A percentile compares a stretch with the other conserved stretches of the same genome.
phyloP scores from a whole-genome alignment of 148 eudicot species.

The Cornus suecica region DNA sequence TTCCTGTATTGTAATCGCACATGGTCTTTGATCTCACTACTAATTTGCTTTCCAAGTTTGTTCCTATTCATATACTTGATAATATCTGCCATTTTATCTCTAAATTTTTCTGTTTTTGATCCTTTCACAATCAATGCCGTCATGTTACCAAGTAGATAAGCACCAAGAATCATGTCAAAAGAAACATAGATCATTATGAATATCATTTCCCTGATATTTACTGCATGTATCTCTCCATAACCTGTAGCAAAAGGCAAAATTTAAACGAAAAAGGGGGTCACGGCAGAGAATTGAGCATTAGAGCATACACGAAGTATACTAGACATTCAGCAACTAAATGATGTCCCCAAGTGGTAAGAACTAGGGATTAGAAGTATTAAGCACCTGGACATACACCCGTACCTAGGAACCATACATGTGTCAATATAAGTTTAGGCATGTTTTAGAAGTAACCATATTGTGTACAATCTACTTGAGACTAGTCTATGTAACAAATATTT shows the following conservation, averaged over 20 bases:
- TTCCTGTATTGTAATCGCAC: slow-evolving; percentile 38
- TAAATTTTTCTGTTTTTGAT: slow-evolving; percentile 38
- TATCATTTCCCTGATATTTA: slow-evolving; percentile 45
- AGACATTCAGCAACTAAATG: not conserved
- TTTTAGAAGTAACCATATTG: not conserved
- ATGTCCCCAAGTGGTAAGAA: not conserved
- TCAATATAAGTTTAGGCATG: not conserved
- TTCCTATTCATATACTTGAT: slow-evolving; percentile 39
- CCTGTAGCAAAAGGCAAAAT: slow-evolving; percentile 19
- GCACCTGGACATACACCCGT: not conserved
- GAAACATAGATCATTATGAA: slow-evolving; percentile 44
- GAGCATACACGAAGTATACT: not conserved
- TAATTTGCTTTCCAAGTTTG: slow-evolving; percentile 30
- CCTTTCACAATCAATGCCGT: slow-evolving; percentile 49
- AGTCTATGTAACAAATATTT: not conserved
- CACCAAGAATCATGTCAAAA: slow-evolving; percentile 46
- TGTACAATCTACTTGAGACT: not conserved
- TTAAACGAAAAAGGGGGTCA: not conserved
- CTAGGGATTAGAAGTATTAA: not conserved
- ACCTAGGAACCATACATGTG: not conserved
- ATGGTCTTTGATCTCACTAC: slow-evolving; percentile 38
- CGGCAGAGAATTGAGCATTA: not conserved
- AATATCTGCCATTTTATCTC: slow-evolving; percentile 45
- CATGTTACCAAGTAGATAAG: slow-evolving; percentile 48
- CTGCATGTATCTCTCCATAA: slow-evolving; percentile 52